Conservation (phyloP, 179 eudicot genomes). For the Spergularia azorica region DNA sequence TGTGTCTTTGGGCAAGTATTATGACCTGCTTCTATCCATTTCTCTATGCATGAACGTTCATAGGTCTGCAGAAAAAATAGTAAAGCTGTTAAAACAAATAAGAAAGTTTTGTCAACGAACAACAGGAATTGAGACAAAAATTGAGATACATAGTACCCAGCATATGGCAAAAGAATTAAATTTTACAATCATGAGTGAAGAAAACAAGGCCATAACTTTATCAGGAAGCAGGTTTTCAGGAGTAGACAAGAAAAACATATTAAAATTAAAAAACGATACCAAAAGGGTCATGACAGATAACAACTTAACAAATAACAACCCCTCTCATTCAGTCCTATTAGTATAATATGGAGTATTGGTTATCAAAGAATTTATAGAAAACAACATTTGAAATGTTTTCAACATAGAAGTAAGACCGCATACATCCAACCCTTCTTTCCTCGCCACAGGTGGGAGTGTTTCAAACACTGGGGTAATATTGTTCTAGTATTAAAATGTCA, state of each 20-base stretch:
- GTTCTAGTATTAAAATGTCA: too few species aligned
- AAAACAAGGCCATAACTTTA: background rate
- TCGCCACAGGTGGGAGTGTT: too few species aligned
- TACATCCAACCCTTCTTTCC: too few species aligned
- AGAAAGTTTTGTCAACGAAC: background rate
- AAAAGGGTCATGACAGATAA: background rate
- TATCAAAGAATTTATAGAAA: too few species aligned
- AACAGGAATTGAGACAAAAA: background rate
- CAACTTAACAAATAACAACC: too few species aligned
- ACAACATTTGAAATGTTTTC: too few species aligned
- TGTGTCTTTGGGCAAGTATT: slow-evolving; percentile 92
- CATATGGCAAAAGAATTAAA: background rate
- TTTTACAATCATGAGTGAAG: background rate
- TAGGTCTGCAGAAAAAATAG: slow-evolving; percentile 60
- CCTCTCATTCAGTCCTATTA: too few species aligned
- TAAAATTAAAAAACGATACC: too few species aligned
- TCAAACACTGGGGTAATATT: too few species aligned
- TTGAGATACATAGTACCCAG: background rate
- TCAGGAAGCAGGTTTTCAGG: background rate
- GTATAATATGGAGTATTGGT: too few species aligned
- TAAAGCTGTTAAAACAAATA: slow-evolving; percentile 3
- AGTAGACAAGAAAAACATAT: too few species aligned
- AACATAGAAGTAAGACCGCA: too few species aligned
- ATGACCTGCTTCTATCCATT: slow-evolving; percentile 86
- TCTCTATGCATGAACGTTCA: slow-evolving; percentile 87